Evolutionary conservation across 495 filamentous ascomycete species (phyloP), one percentile per base, ranked within the genome.

Genomic region (Durotheca rogersii): DNA sequence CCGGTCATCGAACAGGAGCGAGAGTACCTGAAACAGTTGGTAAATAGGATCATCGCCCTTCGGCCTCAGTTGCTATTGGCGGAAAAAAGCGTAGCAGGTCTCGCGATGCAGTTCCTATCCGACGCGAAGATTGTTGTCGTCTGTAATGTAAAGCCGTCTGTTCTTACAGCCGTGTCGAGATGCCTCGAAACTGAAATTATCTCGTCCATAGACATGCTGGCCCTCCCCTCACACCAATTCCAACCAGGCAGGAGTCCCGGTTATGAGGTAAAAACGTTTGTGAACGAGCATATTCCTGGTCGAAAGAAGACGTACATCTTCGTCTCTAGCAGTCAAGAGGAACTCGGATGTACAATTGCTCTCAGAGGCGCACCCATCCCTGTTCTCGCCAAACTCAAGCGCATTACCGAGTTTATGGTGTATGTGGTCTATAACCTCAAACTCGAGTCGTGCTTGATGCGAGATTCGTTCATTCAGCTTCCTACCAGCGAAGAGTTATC

Each of bases 401-500:
- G 81, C 34, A 94, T 99, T 59, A 94, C 93, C 2, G 94, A 99
- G 65, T 95, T 99, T 61, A 95, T 99, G 90, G 83, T 92, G 45
- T 99, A 96, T 62, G 94, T 99, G 17, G 90, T 96, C 11, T 96
- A 99, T 68, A 99, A 96, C 57, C 77, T 97, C 15, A 96, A 93
- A 64, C 79, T 99, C 6, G 94, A 99, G 68, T 96, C 94, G 1
- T 95, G 84, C 61, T 68, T 99, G 36, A 93, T 99, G 87, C 81
- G 91, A 40, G 94, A 99, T 69, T 91, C 96, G 56, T 95, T 89
- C 65, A 87, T 94, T 17, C 77, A 91, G 46, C 85, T 96, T 36
- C 91, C 94, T 9, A 81, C 85, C 2, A 74, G 81, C 4, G 70
- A 81, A 14, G 63, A 72, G 31, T 30, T 62, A 15, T 59, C 59